Evolutionary conservation across 2,329 filamentous ascomycete genomes (phyloP).

Genomic region (Neofusicoccum kwambonambiense): DNA sequence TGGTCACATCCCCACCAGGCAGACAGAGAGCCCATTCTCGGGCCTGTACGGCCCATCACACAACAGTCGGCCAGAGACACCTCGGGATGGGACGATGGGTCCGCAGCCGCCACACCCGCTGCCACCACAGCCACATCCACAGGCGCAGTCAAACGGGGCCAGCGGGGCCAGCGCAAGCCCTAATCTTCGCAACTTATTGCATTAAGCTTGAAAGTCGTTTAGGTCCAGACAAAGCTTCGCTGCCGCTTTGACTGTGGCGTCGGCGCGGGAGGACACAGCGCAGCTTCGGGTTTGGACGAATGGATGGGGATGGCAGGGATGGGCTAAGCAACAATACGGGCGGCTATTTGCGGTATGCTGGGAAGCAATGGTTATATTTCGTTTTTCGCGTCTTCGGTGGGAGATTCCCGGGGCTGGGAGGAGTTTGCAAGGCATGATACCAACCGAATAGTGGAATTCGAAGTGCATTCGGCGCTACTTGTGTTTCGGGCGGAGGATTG

Average conservation of each 20-base stretch:
- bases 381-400: neutral
- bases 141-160: conserved; percentile 21
- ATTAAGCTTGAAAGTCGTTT: conserved; percentile 26
- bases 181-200: conserved; percentile 48
- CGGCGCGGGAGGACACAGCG: too few species aligned
- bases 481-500: neutral
- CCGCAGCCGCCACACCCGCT: conserved; percentile 20
- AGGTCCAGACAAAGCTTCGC: neutral
- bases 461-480: neutral
- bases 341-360: neutral
- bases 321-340: neutral
- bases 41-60: conserved; percentile 3
- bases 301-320: neutral
- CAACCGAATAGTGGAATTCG: conserved; percentile 15
- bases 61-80: conserved; percentile 29
- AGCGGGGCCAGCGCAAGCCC: conserved; percentile 47
- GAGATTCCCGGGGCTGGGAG: neutral
- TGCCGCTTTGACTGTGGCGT: neutral
- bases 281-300: too few species aligned
- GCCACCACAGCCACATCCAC: conserved; percentile 16
- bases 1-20: conserved; percentile 22
- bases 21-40: conserved; percentile 36
- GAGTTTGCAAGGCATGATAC: conserved; percentile 19
- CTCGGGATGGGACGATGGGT: conserved; percentile 33
- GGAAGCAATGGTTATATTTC: neutral